A percentile compares a stretch with the other conserved stretches of the same genome.
These are phyloP conservation scores for Cornus suecica DNA, from an alignment of 148 eudicot genomes.

Conservation along the genomic window DNA sequence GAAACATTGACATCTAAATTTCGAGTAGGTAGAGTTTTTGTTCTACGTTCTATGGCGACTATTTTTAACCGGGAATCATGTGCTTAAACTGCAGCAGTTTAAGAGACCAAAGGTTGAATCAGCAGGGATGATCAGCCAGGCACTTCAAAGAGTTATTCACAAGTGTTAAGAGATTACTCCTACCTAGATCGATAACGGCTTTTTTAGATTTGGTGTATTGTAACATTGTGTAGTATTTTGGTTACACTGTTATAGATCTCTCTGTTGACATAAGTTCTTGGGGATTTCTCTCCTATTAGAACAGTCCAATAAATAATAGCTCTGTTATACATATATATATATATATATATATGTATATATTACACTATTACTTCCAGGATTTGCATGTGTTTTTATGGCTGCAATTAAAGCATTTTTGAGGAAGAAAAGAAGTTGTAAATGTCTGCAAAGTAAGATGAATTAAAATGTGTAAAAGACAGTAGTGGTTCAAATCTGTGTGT, in stretches of 20 bases:
- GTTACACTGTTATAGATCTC: not conserved
- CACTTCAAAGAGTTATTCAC: constrained; percentile 42
- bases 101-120: constrained; percentile 35
- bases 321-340: not conserved
- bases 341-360: not conserved
- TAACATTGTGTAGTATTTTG: constrained; percentile 6
- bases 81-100: constrained; percentile 49
- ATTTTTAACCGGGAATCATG: not conserved
- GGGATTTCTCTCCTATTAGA: not conserved
- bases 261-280: not conserved
- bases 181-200: not conserved
- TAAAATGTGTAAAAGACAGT: not conserved
- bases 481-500: no score
- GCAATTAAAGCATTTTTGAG: not conserved
- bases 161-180: constrained; percentile 19
- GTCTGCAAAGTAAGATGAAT: not conserved
- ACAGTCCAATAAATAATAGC: constrained; percentile 4
- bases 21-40: not conserved
- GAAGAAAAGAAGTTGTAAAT: not conserved
- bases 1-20: not conserved
- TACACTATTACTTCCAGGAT: not conserved
- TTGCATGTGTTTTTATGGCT: not conserved
- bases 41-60: not conserved
- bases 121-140: constrained; percentile 43
- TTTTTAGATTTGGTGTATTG: not conserved